Evolutionary conservation across 208 protist species (phyloP).

Genomic region (Naegleria gruberi): DNA sequence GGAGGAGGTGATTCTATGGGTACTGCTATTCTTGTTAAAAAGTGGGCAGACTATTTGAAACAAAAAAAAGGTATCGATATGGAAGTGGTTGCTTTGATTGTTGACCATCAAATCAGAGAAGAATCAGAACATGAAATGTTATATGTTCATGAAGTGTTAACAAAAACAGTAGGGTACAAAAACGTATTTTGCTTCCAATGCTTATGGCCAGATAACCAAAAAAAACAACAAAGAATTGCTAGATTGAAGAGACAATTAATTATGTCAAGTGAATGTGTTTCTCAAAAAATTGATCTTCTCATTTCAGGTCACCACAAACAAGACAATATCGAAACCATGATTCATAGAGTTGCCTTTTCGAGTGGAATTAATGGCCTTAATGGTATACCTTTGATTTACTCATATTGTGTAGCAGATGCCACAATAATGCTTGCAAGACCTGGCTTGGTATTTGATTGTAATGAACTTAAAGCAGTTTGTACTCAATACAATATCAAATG

Average conservation of each 20-base stretch:
- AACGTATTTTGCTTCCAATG: not conserved
- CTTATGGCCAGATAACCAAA: not conserved
- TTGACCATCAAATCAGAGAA: not conserved
- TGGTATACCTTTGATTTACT: not conserved
- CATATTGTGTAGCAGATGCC: not conserved
- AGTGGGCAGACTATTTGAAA: not conserved
- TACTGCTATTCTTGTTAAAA: not conserved
- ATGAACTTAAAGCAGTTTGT: not conserved
- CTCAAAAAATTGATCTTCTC: not conserved
- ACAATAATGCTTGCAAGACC: not conserved
- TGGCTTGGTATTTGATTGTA: not conserved
- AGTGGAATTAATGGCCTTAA: not conserved
- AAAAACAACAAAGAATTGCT: not conserved
- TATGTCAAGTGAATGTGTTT: not conserved
- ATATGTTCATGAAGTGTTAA: not conserved
- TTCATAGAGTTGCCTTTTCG: slow-evolving; percentile 10
- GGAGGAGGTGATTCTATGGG: not conserved
- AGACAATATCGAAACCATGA: slow-evolving; percentile 1
- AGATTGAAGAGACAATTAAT: not conserved
- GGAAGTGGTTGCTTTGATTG: not conserved
- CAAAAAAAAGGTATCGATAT: not conserved
- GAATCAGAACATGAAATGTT: not conserved
- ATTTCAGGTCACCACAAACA: slow-evolving; percentile 2
- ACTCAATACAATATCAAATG: not conserved
- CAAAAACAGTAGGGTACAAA: not conserved